These are phyloP conservation scores for Populus simonii DNA, from an alignment of 345 rosid species.

Conservation along the genomic window DNA sequence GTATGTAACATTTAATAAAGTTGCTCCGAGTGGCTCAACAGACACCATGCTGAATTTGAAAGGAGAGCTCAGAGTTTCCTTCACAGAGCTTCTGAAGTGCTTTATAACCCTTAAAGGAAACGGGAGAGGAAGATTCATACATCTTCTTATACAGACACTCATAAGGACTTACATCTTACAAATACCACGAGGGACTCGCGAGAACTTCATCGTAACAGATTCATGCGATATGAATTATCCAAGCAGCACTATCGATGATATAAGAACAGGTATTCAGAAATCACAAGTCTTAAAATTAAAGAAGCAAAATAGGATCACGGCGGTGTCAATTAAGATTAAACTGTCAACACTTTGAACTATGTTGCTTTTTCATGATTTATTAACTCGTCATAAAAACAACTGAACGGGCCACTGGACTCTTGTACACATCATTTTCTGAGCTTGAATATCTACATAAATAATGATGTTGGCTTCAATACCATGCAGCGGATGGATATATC, in stretches of 20 bases:
- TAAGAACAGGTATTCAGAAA: conserved; percentile 35
- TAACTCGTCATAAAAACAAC: not conserved
- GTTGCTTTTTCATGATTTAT: too few species aligned
- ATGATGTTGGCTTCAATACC: not conserved
- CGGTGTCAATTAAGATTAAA: too few species aligned
- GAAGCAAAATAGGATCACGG: too few species aligned
- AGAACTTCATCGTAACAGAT: conserved; percentile 1
- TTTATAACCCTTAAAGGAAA: conserved; percentile 34
- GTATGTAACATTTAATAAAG: conserved; percentile 30
- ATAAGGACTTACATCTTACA: conserved; percentile 38
- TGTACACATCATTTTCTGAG: not conserved
- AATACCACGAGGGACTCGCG: conserved; percentile 20
- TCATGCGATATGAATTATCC: conserved; percentile 24
- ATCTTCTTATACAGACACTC: conserved; percentile 21
- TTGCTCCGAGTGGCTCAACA: not conserved
- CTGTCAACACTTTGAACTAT: too few species aligned
- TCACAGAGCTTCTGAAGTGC: conserved; percentile 31
- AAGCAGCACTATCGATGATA: conserved; percentile 27
- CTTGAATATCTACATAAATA: not conserved
- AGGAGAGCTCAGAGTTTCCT: conserved; percentile 40
- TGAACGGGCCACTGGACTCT: too few species aligned
- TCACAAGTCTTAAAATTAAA: not conserved
- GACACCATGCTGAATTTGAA: conserved; percentile 18
- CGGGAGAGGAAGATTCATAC: conserved; percentile 18
- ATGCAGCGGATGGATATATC: conserved; percentile 37